Conservation (phyloP, 139 green algal species). For the Zygnema cylindricum region DNA sequence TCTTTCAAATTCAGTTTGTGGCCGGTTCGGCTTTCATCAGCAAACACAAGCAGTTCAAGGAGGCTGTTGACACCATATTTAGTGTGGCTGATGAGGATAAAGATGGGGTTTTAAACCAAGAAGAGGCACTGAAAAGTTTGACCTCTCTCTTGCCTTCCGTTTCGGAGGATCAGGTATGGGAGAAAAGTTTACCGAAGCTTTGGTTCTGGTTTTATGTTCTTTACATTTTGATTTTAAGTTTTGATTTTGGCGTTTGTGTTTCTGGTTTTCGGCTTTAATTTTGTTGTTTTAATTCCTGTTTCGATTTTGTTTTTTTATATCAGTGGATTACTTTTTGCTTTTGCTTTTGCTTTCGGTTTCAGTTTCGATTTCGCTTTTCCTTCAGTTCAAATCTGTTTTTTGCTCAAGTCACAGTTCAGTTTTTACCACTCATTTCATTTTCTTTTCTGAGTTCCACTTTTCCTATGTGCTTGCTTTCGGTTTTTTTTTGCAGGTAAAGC, state of each 20-base stretch:
- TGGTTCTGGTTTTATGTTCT: constrained; percentile 1
- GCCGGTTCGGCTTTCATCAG: constrained; percentile 13
- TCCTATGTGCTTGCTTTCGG: not conserved
- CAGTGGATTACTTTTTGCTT: not conserved
- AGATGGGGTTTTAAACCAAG: constrained; percentile 2
- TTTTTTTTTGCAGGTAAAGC: not conserved
- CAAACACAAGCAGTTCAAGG: not conserved
- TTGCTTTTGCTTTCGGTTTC: not conserved
- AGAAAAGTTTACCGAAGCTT: not conserved
- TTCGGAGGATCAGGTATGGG: constrained; percentile 1
- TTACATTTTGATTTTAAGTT: not conserved
- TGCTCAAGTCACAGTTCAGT: not conserved
- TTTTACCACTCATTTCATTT: not conserved
- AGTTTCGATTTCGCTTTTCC: not conserved
- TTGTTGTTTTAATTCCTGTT: constrained; percentile 17
- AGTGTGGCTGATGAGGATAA: not conserved
- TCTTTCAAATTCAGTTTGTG: constrained; percentile 33
- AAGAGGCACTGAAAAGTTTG: not conserved
- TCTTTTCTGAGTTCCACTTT: not conserved
- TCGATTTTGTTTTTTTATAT: not conserved
- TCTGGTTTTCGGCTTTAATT: not conserved
- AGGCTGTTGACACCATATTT: not conserved
- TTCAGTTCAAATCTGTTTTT: not conserved
- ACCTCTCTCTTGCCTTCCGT: constrained; percentile 13
- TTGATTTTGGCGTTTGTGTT: not conserved